phyloP scores from a whole-genome alignment of 2,329 filamentous ascomycete genomes.

The Trichoderma harzianum region DNA sequence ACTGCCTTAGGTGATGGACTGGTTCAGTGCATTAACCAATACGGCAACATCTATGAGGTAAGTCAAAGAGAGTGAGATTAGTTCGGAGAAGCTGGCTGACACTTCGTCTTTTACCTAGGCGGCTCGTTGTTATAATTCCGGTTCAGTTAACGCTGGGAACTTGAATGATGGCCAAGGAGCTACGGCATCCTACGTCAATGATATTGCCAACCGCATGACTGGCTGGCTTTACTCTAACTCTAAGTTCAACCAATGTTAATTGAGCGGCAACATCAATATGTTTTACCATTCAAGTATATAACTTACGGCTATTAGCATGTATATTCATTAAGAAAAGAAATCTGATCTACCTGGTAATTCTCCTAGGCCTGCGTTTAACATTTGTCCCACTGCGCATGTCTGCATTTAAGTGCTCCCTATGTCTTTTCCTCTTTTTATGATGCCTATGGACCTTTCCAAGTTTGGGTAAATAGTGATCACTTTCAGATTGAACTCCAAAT shows the following conservation, averaged over 20 bases:
- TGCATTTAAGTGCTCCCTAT: background rate
- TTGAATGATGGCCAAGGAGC: conserved; percentile 20
- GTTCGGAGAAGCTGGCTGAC: background rate
- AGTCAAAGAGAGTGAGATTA: background rate
- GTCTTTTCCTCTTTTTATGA: background rate
- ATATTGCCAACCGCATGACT: conserved; percentile 23
- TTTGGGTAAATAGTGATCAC: background rate
- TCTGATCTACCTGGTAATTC: background rate
- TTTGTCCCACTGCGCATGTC: background rate
- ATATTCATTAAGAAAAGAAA: background rate
- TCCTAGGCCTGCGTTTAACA: background rate
- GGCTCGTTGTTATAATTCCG: conserved; percentile 23
- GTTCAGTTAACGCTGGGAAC: conserved; percentile 22
- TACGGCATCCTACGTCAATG: conserved; percentile 21
- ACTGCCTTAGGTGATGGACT: conserved; percentile 42
- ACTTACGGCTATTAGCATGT: background rate
- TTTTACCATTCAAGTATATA: background rate
- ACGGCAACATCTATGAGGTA: conserved; percentile 1
- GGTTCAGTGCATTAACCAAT: conserved; percentile 11
- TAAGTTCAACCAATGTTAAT: background rate
- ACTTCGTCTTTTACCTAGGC: conserved; percentile 8
- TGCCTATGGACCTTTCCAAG: background rate
- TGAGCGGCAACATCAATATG: background rate
- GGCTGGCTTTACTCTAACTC: conserved; percentile 17
- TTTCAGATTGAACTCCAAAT: background rate